phyloP scores from a whole-genome alignment of 108 stramenopile genomes.

The Stephanodiscus minutulus region DNA sequence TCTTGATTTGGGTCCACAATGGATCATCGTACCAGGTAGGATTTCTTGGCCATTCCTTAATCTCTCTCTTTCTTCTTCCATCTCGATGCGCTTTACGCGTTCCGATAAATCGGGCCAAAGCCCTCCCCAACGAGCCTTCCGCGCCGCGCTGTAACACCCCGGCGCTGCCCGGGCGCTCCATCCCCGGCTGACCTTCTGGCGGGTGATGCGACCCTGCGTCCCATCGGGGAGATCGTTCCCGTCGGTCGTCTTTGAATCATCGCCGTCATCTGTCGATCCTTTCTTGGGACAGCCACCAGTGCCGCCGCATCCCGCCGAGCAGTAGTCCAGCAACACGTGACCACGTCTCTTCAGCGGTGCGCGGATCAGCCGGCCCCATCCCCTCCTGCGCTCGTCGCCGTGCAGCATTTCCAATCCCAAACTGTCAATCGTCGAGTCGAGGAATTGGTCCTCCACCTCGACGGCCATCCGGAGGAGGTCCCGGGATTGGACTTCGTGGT shows the following conservation, averaged over 20 bases:
- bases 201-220: slow-evolving; percentile 58
- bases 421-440: slow-evolving; percentile 60
- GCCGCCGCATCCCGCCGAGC: slow-evolving; percentile 46
- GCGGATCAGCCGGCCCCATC: slow-evolving; percentile 74
- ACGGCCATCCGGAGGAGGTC: slow-evolving; percentile 46
- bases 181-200: slow-evolving; percentile 63
- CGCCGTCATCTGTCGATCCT: slow-evolving; percentile 1
- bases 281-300: slow-evolving; percentile 1
- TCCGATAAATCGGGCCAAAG: slow-evolving; percentile 71
- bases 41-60: no score
- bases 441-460: slow-evolving; percentile 49
- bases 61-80: background rate
- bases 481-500: slow-evolving; percentile 10
- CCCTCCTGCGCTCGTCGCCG: slow-evolving; percentile 56
- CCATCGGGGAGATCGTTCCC: slow-evolving; percentile 6
- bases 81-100: slow-evolving; percentile 4
- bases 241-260: background rate
- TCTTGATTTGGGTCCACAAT: no score
- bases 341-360: slow-evolving; percentile 81
- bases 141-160: slow-evolving; percentile 69
- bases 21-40: no score
- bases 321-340: slow-evolving; percentile 78
- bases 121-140: slow-evolving; percentile 86
- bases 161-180: slow-evolving; percentile 59
- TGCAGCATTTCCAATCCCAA: slow-evolving; percentile 74